These are phyloP conservation scores for Cucumis melo DNA, from an alignment of 306 rosid genomes.

Conservation along the genomic window DNA sequence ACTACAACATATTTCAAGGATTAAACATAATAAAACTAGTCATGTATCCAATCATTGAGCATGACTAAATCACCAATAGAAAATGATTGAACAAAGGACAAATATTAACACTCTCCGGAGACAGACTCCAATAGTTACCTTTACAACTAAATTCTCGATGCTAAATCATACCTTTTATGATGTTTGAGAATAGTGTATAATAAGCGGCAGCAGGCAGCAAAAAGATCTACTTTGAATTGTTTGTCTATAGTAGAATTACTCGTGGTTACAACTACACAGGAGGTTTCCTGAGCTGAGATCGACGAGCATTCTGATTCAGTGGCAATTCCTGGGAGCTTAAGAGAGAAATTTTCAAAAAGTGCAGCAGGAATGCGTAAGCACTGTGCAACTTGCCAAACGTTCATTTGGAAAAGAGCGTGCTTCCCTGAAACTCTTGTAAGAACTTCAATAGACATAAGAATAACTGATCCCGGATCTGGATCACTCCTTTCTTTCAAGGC, in stretches of 20 bases:
- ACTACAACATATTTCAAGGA: background rate
- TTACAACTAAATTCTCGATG: background rate
- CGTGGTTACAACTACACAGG: constrained; percentile 23
- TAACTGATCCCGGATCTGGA: constrained; percentile 80
- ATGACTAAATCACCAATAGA: background rate
- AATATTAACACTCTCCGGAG: background rate
- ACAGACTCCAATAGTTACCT: background rate
- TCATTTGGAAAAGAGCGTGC: constrained; percentile 49
- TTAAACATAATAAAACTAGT: background rate
- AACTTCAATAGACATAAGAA: constrained; percentile 88
- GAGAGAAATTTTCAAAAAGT: constrained; percentile 57
- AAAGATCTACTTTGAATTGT: constrained; percentile 48
- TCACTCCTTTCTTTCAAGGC: constrained; percentile 16
- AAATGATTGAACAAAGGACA: background rate
- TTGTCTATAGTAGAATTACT: constrained; percentile 27
- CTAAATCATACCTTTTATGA: constrained; percentile 49
- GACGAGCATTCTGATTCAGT: constrained; percentile 18
- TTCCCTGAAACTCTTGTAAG: constrained; percentile 61
- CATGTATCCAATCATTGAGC: background rate
- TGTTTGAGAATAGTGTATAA: constrained; percentile 55
- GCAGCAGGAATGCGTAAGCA: constrained; percentile 61
- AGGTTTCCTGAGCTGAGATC: constrained; percentile 20
- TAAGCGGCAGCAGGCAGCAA: constrained; percentile 66
- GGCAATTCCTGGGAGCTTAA: constrained; percentile 32
- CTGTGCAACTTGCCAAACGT: constrained; percentile 58